Evolutionary conservation across 345 rosid species (phyloP), one percentile per base, ranked within the genome.

Genomic region (Acer negundo): DNA sequence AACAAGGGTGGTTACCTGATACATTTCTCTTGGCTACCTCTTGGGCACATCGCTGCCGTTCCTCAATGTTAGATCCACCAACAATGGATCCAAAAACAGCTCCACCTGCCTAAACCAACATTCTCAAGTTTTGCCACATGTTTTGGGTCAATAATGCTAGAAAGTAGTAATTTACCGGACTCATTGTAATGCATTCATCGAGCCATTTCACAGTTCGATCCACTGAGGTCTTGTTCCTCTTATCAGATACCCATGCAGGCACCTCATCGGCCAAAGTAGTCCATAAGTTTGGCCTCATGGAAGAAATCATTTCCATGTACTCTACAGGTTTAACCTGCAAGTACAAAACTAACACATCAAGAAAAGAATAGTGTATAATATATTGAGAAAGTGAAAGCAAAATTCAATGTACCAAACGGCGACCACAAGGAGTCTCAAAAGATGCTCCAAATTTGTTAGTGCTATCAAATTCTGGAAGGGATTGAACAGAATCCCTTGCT

Each of bases 191-290:
- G 91, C 97, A 92, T 47, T 88, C 90, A 79, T 92, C 94, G 23
- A 92, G 91, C 97, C 97, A 92, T 68, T 82, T 88, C 68, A 92
- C 15, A 49, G 94, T 90, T 58, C 97, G 86, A 79, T 89, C 92
- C 35, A 92, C 94, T 0, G 94, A 89, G 75, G 76, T 74, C 73
- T 16, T 82, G 82, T 89, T 89, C 80, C 97, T 89, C 72, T 88
- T 88, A 40, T 80, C 83, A 66, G 92, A 83, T 22, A 83, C 94
- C 92, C 90, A 89, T 10, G 86, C 89, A 76, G 95, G 93, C 51
- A 89, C 95, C 84, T 92, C 97, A 82, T 92, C 95, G 23, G 94
- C 93, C 87, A 90, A 84, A 76, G 88, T 84, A 53, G 86, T 85
- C 92, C 92, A 92, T 38, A 89, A 47, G 72, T 89, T 84, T 0